A percentile compares a stretch with the other conserved stretches of the same genome.
Evolutionary conservation across 2,329 filamentous ascomycete genomes (phyloP).

Genomic region (Calonectria pauciramosa): DNA sequence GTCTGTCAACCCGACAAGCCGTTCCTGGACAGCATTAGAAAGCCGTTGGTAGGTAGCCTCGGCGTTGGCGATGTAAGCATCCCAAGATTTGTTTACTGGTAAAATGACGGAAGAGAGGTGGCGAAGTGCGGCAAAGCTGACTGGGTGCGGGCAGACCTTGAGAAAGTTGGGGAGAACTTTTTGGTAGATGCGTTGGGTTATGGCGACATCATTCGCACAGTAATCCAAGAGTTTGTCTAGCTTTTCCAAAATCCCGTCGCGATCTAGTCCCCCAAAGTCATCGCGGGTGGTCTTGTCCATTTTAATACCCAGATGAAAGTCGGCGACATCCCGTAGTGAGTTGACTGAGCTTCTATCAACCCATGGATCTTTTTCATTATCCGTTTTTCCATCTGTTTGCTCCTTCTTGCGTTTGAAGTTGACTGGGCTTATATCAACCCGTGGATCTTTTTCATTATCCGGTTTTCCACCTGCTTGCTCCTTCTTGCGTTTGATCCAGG

Average conservation of each 20-base stretch:
- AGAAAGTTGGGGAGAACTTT: conserved; percentile 93
- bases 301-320: conserved; percentile 92
- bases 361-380: conserved; percentile 96
- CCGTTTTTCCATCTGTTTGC: conserved; percentile 56
- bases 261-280: conserved; percentile 86
- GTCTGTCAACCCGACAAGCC: conserved; percentile 80
- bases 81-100: conserved; percentile 90
- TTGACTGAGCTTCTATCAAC: conserved; percentile 95
- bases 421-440: conserved; percentile 94
- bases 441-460: conserved; percentile 93
- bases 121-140: conserved; percentile 93
- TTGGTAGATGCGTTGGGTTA: conserved; percentile 95
- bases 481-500: conserved; percentile 98
- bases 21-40: conserved; percentile 81
- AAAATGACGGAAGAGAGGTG: conserved; percentile 95
- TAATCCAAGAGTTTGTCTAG: conserved; percentile 91
- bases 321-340: conserved; percentile 93
- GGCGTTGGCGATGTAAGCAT: conserved; percentile 84
- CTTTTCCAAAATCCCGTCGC: conserved; percentile 76
- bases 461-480: conserved; percentile 62
- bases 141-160: conserved; percentile 92
- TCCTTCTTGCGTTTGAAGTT: conserved; percentile 98
- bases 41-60: conserved; percentile 87
- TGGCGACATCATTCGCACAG: conserved; percentile 92
- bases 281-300: conserved; percentile 92